These are phyloP conservation scores for Xanthoparmelia taractica DNA, from an alignment of 495 filamentous ascomycete genomes.

Conservation along the genomic window DNA sequence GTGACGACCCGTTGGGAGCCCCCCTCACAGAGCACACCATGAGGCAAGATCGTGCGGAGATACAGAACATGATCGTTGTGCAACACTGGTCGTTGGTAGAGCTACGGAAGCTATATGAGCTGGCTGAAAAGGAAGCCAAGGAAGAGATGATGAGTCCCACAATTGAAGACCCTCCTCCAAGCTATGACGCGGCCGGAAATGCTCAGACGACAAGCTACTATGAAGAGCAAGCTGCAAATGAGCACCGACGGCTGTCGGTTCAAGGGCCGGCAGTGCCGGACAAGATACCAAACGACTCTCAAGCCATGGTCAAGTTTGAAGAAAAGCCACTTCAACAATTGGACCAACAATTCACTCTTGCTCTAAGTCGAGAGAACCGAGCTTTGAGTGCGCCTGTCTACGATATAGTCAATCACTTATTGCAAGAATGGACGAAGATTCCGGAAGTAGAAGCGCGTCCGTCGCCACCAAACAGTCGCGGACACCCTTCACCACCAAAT, in stretches of 20 bases:
- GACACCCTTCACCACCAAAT: slow-evolving; percentile 4
- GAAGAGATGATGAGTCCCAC: slow-evolving; percentile 23
- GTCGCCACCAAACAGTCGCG: slow-evolving; percentile 1
- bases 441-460: slow-evolving; percentile 14
- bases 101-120: slow-evolving; percentile 36
- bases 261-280: slow-evolving; percentile 13
- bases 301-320: slow-evolving; percentile 29
- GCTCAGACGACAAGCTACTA: slow-evolving; percentile 18
- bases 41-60: slow-evolving; percentile 39
- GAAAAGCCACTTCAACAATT: slow-evolving; percentile 30
- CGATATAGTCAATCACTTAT: slow-evolving; percentile 34
- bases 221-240: slow-evolving; percentile 11
- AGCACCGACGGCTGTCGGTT: slow-evolving; percentile 15
- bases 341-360: slow-evolving; percentile 31
- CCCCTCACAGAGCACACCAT: slow-evolving; percentile 29
- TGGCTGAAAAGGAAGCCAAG: slow-evolving; percentile 34
- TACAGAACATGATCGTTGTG: slow-evolving; percentile 43
- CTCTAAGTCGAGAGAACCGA: slow-evolving; percentile 36
- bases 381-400: slow-evolving; percentile 35
- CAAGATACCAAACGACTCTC: slow-evolving; percentile 15
- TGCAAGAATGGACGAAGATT: slow-evolving; percentile 33
- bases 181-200: slow-evolving; percentile 26
- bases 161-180: slow-evolving; percentile 26
- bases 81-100: slow-evolving; percentile 40
- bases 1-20: slow-evolving; percentile 16